phyloP scores from a whole-genome alignment of 1,284 basidiomycete species.

The Sporisorium graminicola region DNA sequence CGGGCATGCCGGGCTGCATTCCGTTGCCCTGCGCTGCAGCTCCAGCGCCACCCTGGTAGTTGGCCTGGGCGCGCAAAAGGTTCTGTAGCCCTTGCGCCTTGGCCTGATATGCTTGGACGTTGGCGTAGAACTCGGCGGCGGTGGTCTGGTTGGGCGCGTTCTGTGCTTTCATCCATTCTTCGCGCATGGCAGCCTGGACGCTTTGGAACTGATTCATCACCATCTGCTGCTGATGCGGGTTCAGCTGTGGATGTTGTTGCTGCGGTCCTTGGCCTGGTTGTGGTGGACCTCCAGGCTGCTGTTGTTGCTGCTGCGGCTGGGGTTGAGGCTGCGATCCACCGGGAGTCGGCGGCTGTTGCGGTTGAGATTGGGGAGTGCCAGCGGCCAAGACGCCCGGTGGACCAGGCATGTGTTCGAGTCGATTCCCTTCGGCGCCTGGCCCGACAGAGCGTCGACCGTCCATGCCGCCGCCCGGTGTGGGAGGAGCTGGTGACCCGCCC shows the following conservation, averaged over 20 bases:
- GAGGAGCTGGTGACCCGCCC: constrained; percentile 37
- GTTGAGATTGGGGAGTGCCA: constrained; percentile 24
- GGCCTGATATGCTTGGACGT: constrained; percentile 59
- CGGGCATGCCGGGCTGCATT: constrained; percentile 39
- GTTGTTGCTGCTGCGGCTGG: constrained; percentile 22
- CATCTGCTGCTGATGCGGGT: constrained; percentile 62
- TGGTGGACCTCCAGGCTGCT: constrained; percentile 22
- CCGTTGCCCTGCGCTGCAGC: constrained; percentile 21
- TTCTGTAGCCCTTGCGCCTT: constrained; percentile 59
- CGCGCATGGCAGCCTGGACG: constrained; percentile 58
- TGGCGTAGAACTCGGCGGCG: constrained; percentile 61
- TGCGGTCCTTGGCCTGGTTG: constrained; percentile 36
- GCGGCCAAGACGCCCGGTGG: constrained; percentile 27
- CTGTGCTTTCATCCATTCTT: constrained; percentile 65
- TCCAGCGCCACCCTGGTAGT: constrained; percentile 43
- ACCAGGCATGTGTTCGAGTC: constrained; percentile 43
- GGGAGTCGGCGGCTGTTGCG: constrained; percentile 35
- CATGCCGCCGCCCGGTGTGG: constrained; percentile 38
- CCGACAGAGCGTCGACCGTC: constrained; percentile 50
- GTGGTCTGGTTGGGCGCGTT: constrained; percentile 56
- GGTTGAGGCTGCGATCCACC: constrained; percentile 20
- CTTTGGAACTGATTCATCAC: constrained; percentile 61
- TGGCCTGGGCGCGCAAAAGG: constrained; percentile 52
- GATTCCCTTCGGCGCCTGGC: constrained; percentile 31
- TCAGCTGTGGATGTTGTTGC: constrained; percentile 56